A percentile compares a stretch with the other conserved stretches of the same genome.
Evolutionary conservation across 2,329 filamentous ascomycete species (phyloP).

Genomic region (Pseudopithomyces chartarum): DNA sequence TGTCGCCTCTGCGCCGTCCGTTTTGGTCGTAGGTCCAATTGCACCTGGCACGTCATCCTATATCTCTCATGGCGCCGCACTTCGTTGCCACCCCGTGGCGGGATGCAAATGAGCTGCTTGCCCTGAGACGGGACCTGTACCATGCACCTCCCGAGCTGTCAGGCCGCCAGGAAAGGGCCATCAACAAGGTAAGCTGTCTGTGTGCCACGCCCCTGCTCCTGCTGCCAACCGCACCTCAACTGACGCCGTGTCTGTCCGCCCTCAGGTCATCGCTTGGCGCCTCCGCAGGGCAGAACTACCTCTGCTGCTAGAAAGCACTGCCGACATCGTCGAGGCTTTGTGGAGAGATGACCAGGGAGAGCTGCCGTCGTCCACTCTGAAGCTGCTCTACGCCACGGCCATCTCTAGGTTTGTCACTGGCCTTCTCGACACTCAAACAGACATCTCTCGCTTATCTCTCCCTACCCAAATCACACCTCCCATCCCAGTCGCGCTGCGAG

Average conservation of each 20-base stretch:
- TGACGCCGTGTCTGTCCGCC: too few species aligned
- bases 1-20: neutral
- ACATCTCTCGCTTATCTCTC: conserved; percentile 35
- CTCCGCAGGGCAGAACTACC: conserved; percentile 56
- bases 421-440: conserved; percentile 67
- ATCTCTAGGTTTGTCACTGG: conserved; percentile 83
- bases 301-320: conserved; percentile 79
- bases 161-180: conserved; percentile 41
- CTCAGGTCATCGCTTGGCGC: conserved; percentile 41
- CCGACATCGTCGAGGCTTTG: conserved; percentile 71
- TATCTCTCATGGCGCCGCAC: conserved; percentile 11
- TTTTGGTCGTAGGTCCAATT: too few species aligned
- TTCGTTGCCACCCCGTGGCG: conserved; percentile 79
- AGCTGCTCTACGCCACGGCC: conserved; percentile 74
- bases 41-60: neutral
- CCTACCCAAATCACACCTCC: conserved; percentile 21
- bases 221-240: too few species aligned
- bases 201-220: too few species aligned
- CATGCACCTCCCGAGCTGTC: conserved; percentile 33
- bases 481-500: conserved; percentile 72
- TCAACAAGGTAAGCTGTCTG: conserved; percentile 42
- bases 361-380: conserved; percentile 63
- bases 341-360: conserved; percentile 62
- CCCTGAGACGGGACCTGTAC: conserved; percentile 70
- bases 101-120: conserved; percentile 66